Conservation (phyloP, 495 filamentous ascomycete species). For the Aspergillus steynii region DNA sequence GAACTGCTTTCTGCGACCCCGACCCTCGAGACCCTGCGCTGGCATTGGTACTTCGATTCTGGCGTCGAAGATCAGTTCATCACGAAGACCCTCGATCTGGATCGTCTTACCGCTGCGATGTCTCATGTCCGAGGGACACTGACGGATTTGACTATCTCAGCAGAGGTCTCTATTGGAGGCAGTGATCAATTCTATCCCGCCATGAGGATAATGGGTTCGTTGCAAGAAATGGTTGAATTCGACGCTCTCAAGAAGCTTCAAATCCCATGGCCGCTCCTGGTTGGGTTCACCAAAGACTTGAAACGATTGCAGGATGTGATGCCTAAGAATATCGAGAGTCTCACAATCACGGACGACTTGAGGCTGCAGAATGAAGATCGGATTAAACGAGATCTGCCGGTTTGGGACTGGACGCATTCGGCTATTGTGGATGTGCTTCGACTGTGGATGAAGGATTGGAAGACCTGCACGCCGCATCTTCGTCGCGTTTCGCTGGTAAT, state of each 20-base stretch:
- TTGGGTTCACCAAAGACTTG: conserved; percentile 15
- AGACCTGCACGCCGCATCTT: conserved; percentile 15
- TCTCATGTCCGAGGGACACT: conserved; percentile 19
- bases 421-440: conserved; percentile 11
- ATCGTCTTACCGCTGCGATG: conserved; percentile 16
- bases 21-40: conserved; percentile 10
- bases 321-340: conserved; percentile 15
- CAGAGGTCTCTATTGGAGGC: background rate
- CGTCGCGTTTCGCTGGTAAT: conserved; percentile 14
- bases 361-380: background rate
- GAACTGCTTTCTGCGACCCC: conserved; percentile 15
- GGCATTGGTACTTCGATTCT: conserved; percentile 17
- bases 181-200: conserved; percentile 3
- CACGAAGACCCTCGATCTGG: conserved; percentile 15
- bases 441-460: conserved; percentile 19
- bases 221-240: conserved; percentile 15
- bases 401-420: conserved; percentile 13
- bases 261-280: conserved; percentile 18
- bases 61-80: conserved; percentile 18
- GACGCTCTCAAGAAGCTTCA: conserved; percentile 14
- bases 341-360: conserved; percentile 21
- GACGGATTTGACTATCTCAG: conserved; percentile 19
- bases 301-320: conserved; percentile 17
- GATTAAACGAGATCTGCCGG: background rate
- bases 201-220: conserved; percentile 17